These are phyloP conservation scores for Plantago coronopus DNA, from an alignment of 305 asterid species.

Conservation along the genomic window DNA sequence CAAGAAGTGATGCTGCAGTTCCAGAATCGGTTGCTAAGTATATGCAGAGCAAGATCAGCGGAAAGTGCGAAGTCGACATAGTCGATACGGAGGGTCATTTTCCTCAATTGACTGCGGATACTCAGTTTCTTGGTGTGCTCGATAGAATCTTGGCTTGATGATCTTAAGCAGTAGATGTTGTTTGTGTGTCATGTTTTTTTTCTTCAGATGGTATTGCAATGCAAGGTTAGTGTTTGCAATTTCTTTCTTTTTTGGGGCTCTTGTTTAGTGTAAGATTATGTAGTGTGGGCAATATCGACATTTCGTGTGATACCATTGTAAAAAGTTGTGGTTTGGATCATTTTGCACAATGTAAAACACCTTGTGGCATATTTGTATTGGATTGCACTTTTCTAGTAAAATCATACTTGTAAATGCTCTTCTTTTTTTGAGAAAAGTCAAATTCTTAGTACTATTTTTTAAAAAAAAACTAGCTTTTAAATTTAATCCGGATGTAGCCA, in stretches of 20 bases:
- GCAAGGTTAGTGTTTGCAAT: not conserved
- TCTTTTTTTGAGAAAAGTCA: too few species aligned
- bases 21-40: conserved; percentile 52
- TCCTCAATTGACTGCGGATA: conserved; percentile 71
- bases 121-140: conserved; percentile 47
- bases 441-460: too few species aligned
- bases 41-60: conserved; percentile 50
- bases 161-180: not conserved
- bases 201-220: not conserved
- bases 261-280: not conserved
- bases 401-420: too few species aligned
- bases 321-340: not conserved
- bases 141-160: conserved; percentile 28
- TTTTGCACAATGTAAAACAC: not conserved
- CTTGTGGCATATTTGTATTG: not conserved
- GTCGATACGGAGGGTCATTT: conserved; percentile 63
- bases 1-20: conserved; percentile 53
- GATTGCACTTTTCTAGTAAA: not conserved
- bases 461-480: too few species aligned
- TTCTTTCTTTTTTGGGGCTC: not conserved
- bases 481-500: too few species aligned
- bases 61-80: conserved; percentile 34
- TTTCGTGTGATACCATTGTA: not conserved
- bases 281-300: not conserved
- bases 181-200: too few species aligned